phyloP scores from a whole-genome alignment of 1,284 basidiomycete genomes.

The Cryptococcus sp. region DNA sequence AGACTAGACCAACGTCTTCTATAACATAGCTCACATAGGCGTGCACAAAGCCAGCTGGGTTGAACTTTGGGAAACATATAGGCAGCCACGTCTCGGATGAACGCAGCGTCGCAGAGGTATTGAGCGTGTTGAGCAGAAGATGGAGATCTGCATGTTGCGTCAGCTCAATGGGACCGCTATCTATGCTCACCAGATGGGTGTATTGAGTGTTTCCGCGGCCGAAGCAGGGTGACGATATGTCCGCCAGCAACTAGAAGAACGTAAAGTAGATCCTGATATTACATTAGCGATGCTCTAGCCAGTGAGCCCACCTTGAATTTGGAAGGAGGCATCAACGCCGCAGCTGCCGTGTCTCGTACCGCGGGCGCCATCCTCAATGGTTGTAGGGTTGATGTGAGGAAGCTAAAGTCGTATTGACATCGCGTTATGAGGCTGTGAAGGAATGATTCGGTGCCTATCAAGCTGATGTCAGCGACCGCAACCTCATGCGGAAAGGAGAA shows the following conservation, averaged over 20 bases:
- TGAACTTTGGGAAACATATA: conserved; percentile 93
- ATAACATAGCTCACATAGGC: conserved; percentile 79
- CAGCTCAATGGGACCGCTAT: background rate
- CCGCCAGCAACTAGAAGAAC: conserved; percentile 78
- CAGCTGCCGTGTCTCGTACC: conserved; percentile 70
- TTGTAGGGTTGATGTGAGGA: conserved; percentile 76
- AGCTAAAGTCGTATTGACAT: conserved; percentile 75
- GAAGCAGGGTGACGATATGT: conserved; percentile 79
- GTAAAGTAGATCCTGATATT: conserved; percentile 78
- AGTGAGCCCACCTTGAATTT: conserved; percentile 71
- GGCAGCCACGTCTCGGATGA: conserved; percentile 89
- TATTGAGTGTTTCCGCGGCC: conserved; percentile 90
- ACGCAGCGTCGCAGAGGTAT: conserved; percentile 66
- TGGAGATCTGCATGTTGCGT: conserved; percentile 66
- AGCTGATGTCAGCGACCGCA: background rate
- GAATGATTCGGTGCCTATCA: conserved; percentile 75
- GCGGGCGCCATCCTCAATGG: conserved; percentile 72
- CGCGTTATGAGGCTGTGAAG: conserved; percentile 68
- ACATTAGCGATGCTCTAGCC: conserved; percentile 4
- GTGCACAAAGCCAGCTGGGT: conserved; percentile 86
- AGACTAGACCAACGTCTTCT: conserved; percentile 52
- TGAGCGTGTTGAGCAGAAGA: conserved; percentile 74
- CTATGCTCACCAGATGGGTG: conserved; percentile 77
- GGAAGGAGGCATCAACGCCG: conserved; percentile 70
- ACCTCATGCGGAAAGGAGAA: background rate